Evolutionary conservation across 306 rosid genomes (phyloP), one percentile per base, ranked within the genome.

Genomic region (Rosa rugosa): DNA sequence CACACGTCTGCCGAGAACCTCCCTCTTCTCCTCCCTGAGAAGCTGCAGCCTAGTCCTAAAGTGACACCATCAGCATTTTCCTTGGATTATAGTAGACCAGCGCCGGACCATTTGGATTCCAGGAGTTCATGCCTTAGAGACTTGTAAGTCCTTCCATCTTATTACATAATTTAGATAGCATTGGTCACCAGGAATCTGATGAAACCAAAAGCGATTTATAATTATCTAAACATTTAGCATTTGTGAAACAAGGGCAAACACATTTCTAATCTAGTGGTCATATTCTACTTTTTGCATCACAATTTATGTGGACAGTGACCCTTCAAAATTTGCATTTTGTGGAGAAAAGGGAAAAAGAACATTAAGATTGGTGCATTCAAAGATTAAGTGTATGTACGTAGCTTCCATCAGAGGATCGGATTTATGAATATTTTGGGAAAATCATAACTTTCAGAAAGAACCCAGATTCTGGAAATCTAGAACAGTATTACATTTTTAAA

Each of bases 91-190:
- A 79, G 56, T 68, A 47, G 72, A 54, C 81, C 73, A 20, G 31
- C 71, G 3, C 20, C n/a, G 46, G 85, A 73, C 66, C 63, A 76
- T 74, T 69, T 67, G 72, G 89, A 84, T 50, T 78, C 86, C 51
- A 79, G 57, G 45, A 79, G 53, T 72, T 86, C 96, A 69, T 93
- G 92, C 85, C 89, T 93, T 47, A 51, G 49, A 50, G 92, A 93
- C 64, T 77, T 93, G 96, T 93, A 84, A 86, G 96, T 71, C 64
- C 54, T 63, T 72, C 40, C 42, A 76, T 59, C 82, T 75, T 66
- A 11, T 27, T 51, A 41, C 42, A 34, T 34, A 17, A 20, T 45
- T 18, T 34, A 12, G 4, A 72, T 65, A 51, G 2, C 63, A 75
- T 45, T 63, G 46, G 62, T 54, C 38, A 65, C 44, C 46, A 34